Evolutionary conservation across 73 alveolate species (phyloP).

Genomic region (Blepharisma japonicum): DNA sequence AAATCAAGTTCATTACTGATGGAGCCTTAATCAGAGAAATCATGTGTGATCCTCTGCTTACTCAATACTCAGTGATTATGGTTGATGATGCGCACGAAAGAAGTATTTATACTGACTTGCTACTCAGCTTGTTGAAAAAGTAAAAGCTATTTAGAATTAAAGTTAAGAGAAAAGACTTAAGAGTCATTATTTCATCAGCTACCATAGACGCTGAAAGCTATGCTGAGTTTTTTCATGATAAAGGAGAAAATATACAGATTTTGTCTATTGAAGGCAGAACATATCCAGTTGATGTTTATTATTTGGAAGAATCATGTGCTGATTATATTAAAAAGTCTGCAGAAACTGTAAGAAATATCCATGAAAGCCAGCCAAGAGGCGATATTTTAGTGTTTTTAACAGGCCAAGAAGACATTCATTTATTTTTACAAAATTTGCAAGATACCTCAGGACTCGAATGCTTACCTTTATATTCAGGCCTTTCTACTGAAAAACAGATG

Average conservation of each 20-base stretch:
- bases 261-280: constrained; percentile 64
- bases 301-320: constrained; percentile 53
- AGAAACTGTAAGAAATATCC: neutral
- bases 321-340: constrained; percentile 65
- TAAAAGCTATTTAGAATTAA: constrained; percentile 55
- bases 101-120: constrained; percentile 91
- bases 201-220: constrained; percentile 55
- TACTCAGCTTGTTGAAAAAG: constrained; percentile 85
- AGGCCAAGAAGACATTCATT: constrained; percentile 83
- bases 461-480: constrained; percentile 21
- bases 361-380: constrained; percentile 60
- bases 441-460: neutral
- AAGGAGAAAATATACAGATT: constrained; percentile 19
- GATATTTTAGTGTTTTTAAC: constrained; percentile 98
- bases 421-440: neutral
- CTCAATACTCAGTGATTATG: constrained; percentile 75
- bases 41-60: constrained; percentile 77
- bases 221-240: constrained; percentile 36
- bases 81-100: constrained; percentile 98
- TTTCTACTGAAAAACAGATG: constrained; percentile 10
- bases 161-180: constrained; percentile 77
- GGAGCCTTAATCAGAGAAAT: constrained; percentile 97
- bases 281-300: constrained; percentile 68
- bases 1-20: constrained; percentile 86
- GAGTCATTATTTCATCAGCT: constrained; percentile 58